Base-by-base conservation (phyloP, 1,284 basidiomycete species). In the Austropuccinia psidii region DNA sequence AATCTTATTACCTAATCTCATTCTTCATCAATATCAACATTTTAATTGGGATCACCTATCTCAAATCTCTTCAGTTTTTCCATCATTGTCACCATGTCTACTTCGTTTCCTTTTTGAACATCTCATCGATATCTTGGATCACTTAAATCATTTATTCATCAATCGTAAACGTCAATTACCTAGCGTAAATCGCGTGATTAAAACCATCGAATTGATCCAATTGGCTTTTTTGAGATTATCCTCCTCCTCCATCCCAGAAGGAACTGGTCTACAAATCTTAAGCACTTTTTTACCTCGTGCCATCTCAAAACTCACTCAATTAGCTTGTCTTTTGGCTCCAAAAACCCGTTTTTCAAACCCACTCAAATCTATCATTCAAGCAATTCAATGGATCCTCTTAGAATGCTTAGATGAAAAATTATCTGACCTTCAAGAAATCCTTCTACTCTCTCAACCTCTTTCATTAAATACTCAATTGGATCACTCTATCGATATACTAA, bases 341-440 rank as follows among this genome's bases (percentile, higher is more conserved):
- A 29, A 33, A 19, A 41, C 27, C 29, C 61, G 50, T 49, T 64
- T 45, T 21, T 64, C 61, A 13, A 47, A 27, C 13, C 29, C 50
- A 31, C 45, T 64, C 24, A 47, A 31, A 41, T 50, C 45, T 6
- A 64, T 31, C 15, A 31, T 64, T 29, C 24, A n/a, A 5, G 50
- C 61, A 27, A 49, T 64, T n/a, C 43, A 64, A 49, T 64, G 61
- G 61, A 15, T 64, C 43, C 27, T 64, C 31, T 41, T 64, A 6
- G 45, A 64, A 49, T 64, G 61, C 37, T 64, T 64, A 33, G 61
- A 64, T 64, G 61, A 64, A 29, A 19, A 64, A 19, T 47, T 64
- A 35, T 47, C 61, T 8, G 61, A 64, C 45, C 13, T 64, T 47
- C 61, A 49, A 50, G 45, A 49, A 24, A 49, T 64, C 19, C n/a